These are phyloP conservation scores for Phytopythium boreale DNA, from an alignment of 352 stramenopile species.

Conservation along the genomic window DNA sequence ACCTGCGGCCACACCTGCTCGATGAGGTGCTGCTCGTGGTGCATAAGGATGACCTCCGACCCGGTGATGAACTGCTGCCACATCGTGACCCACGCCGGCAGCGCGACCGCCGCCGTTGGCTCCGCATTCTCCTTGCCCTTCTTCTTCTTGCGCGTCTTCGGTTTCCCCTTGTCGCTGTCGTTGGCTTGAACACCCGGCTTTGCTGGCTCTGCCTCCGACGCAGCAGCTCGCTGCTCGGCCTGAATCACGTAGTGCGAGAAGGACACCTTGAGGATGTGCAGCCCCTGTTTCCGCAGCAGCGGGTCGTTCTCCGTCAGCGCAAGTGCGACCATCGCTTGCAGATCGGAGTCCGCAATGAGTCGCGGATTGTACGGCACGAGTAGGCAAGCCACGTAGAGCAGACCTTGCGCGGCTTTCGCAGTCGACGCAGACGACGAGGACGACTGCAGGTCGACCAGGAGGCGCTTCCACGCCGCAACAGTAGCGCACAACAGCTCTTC, in stretches of 20 bases:
- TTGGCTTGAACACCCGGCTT: neutral
- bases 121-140: slow-evolving; percentile 4
- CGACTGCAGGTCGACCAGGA: neutral
- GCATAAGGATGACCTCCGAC: slow-evolving; percentile 81
- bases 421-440: neutral
- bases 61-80: slow-evolving; percentile 75
- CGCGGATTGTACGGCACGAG: slow-evolving; percentile 45
- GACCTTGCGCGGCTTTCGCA: slow-evolving; percentile 22
- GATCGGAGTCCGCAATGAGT: slow-evolving; percentile 26
- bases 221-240: slow-evolving; percentile 1
- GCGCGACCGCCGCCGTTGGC: neutral
- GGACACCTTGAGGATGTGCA: slow-evolving; percentile 63
- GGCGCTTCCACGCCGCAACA: slow-evolving; percentile 19
- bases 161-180: slow-evolving; percentile 1
- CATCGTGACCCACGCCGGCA: slow-evolving; percentile 16
- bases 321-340: slow-evolving; percentile 54
- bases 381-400: slow-evolving; percentile 63
- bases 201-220: neutral
- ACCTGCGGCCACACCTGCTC: slow-evolving; percentile 85
- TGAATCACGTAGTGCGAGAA: slow-evolving; percentile 48
- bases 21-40: slow-evolving; percentile 79
- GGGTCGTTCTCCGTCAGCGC: slow-evolving; percentile 49
- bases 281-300: slow-evolving; percentile 62
- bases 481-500: slow-evolving; percentile 17
- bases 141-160: slow-evolving; percentile 10